Evolutionary conservation across 177 flowering plant species (phyloP).

Genomic region (Vitis hybrid): DNA sequence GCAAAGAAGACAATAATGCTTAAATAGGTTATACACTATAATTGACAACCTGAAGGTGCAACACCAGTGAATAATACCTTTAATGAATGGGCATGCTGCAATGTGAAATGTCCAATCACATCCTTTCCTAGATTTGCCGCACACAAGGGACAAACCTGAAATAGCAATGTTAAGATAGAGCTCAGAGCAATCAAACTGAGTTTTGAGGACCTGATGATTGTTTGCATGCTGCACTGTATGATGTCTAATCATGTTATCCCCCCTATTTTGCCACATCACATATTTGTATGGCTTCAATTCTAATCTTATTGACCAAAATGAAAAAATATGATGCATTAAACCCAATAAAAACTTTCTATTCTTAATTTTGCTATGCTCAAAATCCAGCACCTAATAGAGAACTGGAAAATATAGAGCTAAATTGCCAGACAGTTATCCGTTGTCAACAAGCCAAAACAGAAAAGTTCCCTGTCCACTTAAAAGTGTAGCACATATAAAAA

Average conservation of each 20-base stretch:
- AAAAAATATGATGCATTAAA: constrained; percentile 1
- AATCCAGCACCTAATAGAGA: background rate
- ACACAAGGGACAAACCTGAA: constrained; percentile 93
- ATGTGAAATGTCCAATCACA: constrained; percentile 65
- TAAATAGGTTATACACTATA: background rate
- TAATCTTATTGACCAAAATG: background rate
- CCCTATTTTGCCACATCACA: background rate
- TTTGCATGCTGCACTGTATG: background rate
- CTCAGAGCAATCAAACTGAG: background rate
- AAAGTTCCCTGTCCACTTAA: background rate
- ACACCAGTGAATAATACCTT: constrained; percentile 42
- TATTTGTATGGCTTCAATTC: background rate
- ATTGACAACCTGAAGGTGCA: background rate
- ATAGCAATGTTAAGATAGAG: constrained; percentile 4
- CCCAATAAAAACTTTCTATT: background rate
- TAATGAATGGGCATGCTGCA: constrained; percentile 65
- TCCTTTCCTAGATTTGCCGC: constrained; percentile 84
- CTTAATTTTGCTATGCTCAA: background rate
- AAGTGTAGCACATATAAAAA: background rate
- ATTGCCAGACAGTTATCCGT: too few species aligned
- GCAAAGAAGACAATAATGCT: constrained; percentile 16
- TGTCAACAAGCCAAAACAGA: too few species aligned
- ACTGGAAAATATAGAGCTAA: too few species aligned
- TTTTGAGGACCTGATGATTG: background rate
- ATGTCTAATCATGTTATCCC: background rate